Conservation (phyloP, 1,139 yeast species). For the Hyphopichia wangnamkhiaoensis region DNA sequence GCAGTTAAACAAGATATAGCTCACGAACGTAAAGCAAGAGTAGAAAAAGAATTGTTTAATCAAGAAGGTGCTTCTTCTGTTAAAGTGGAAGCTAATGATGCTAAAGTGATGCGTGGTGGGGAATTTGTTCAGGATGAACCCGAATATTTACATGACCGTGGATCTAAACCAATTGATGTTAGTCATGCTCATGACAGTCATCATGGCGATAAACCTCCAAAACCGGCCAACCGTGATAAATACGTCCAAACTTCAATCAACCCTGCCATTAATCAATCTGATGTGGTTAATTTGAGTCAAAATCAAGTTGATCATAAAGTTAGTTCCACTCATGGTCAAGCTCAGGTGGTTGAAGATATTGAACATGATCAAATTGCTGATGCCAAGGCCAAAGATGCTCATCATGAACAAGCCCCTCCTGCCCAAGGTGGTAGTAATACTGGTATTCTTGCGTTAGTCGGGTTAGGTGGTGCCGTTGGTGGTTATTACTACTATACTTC, state of each 20-base stretch:
- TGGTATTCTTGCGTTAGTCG: conserved; percentile 20
- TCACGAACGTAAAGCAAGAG: conserved; percentile 38
- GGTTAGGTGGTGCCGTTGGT: conserved; percentile 28
- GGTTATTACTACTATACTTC: conserved; percentile 13
- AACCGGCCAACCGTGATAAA: conserved; percentile 44
- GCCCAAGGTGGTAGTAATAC: conserved; percentile 8
- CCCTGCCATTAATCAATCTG: conserved; percentile 41
- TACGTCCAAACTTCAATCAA: conserved; percentile 46
- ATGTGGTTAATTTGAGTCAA: conserved; percentile 41
- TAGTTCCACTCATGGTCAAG: conserved; percentile 26
- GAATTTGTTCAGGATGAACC: conserved; percentile 42
- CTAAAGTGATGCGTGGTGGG: conserved; percentile 47
- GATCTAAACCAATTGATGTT: conserved; percentile 28
- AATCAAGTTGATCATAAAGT: conserved; percentile 40
- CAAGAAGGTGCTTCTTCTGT: conserved; percentile 40
- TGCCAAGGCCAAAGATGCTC: conserved; percentile 12
- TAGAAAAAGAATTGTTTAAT: conserved; percentile 43
- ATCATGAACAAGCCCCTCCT: conserved; percentile 1
- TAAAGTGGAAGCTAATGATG: conserved; percentile 47
- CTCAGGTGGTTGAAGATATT: conserved; percentile 39
- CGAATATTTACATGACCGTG: conserved; percentile 41
- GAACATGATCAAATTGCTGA: conserved; percentile 36
- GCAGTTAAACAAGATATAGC: conserved; percentile 54
- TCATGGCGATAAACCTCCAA: conserved; percentile 16
- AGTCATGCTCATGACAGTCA: conserved; percentile 13